Conservation (phyloP, 176 grass and related monocot genomes). For the Juncus inflexus region DNA sequence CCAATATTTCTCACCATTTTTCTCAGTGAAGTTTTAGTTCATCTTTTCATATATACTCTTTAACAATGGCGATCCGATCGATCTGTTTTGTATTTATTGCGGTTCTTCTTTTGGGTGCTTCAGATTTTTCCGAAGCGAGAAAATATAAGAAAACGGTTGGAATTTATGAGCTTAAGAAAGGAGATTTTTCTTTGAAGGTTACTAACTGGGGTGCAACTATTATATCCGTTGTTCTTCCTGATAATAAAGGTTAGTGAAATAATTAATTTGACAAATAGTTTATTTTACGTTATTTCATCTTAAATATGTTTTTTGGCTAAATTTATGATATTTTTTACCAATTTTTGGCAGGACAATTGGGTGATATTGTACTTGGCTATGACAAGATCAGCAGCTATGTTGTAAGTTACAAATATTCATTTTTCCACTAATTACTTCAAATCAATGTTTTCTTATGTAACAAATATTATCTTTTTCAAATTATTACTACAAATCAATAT, state of each 20-base stretch:
- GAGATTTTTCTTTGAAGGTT: constrained; percentile 41
- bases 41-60: neutral
- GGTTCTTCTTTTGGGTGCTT: constrained; percentile 17
- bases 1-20: neutral
- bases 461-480: neutral
- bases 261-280: neutral
- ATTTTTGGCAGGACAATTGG: constrained; percentile 52
- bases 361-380: constrained; percentile 79
- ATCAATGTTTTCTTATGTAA: neutral
- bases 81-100: neutral
- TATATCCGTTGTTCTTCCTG: constrained; percentile 41
- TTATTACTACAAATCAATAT: neutral
- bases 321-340: neutral
- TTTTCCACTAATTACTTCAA: neutral
- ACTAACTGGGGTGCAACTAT: constrained; percentile 51
- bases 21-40: no score
- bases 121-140: neutral
- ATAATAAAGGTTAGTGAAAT: constrained; percentile 51
- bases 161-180: constrained; percentile 40
- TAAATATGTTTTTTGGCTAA: neutral
- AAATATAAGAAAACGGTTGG: constrained; percentile 26
- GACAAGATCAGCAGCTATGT: constrained; percentile 56
- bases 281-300: neutral
- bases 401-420: constrained; percentile 33
- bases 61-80: constrained; percentile 19